Evolutionary conservation across 345 rosid species (phyloP).

Genomic region (Erodium maritimum): DNA sequence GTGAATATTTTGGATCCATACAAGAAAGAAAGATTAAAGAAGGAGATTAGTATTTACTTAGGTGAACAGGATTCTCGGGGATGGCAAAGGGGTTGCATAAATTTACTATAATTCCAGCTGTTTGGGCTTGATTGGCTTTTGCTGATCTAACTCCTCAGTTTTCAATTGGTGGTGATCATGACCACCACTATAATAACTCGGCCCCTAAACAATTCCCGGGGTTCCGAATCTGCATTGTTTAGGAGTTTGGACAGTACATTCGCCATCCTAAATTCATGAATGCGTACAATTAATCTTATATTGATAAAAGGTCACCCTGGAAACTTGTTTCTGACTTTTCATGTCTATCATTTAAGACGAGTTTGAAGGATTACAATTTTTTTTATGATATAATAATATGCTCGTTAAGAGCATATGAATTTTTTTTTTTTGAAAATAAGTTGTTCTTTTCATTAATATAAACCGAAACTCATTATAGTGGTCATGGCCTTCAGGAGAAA

Average conservation of each 20-base stretch:
- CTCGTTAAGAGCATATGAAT: too few relatives aligned
- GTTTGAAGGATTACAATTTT: too few relatives aligned
- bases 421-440: too few relatives aligned
- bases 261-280: slow-evolving; percentile 6
- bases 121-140: slow-evolving; percentile 15
- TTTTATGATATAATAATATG: too few relatives aligned
- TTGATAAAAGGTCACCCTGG: too few relatives aligned
- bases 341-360: too few relatives aligned
- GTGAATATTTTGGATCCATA: slow-evolving; percentile 51
- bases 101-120: slow-evolving; percentile 16
- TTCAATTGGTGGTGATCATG: slow-evolving; percentile 7
- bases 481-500: too few relatives aligned
- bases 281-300: too few relatives aligned
- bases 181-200: slow-evolving; percentile 7
- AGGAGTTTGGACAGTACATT: slow-evolving; percentile 8
- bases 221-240: slow-evolving; percentile 10
- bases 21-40: slow-evolving; percentile 11
- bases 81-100: slow-evolving; percentile 11
- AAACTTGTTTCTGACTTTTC: too few relatives aligned
- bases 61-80: slow-evolving; percentile 47
- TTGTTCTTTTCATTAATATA: too few relatives aligned
- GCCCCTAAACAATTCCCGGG: slow-evolving; percentile 14
- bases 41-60: slow-evolving; percentile 2
- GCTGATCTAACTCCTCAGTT: slow-evolving; percentile 18
- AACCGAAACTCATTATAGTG: too few relatives aligned